Base-by-base conservation (phyloP, 768 basidiomycete species). In the Clitopilus hobsonii region DNA sequence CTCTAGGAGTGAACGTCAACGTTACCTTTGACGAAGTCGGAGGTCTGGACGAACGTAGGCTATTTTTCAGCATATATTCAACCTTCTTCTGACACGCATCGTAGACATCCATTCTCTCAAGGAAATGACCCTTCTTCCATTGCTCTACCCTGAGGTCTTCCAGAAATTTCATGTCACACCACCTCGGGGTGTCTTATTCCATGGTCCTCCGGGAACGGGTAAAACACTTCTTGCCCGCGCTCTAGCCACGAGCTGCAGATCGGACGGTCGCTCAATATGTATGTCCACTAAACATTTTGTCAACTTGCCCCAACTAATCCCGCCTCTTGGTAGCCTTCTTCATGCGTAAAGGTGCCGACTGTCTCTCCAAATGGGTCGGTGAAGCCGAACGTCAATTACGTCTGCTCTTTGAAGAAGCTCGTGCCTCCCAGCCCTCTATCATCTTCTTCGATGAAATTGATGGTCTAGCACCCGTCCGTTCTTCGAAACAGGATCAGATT, bases 391-490 rank as follows among this genome's bases (percentile, higher is more conserved):
- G 97, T 1, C 96, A 98, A 67, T 79, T 99, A 2, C 85, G 97
- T 1, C 79, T 98, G 36, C 78, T 98, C 13, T 99, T 99, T 67
- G 96, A 98, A 60, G 96, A 98, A 74, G 97, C 97, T 0, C 82
- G 86, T 49, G 85, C 87, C 52, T 89, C 84, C 51, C 96, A 98
- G 64, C 96, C 97, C 0, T 90, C 88, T 60, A 98, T 98, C 70
- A 98, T 99, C 65, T 99, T 99, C 75, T 98, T 99, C 68, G 97
- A 99, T 66, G 97, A 99, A 73, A 98, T 99, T 61, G 97, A 99
- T 65, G 97, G 96, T 60, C 84, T 99, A 18, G 97, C 97, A 11
- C 97, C 97, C 1, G 96, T 98, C 1, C 88, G 97, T 47, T 96
- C 94, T n/a, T 91, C 92, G 16, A 98, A 98, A 65, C 97, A 98